Evolutionary conservation across 2,329 filamentous ascomycete species (phyloP).

Genomic region (Cryphonectria naterciae): DNA sequence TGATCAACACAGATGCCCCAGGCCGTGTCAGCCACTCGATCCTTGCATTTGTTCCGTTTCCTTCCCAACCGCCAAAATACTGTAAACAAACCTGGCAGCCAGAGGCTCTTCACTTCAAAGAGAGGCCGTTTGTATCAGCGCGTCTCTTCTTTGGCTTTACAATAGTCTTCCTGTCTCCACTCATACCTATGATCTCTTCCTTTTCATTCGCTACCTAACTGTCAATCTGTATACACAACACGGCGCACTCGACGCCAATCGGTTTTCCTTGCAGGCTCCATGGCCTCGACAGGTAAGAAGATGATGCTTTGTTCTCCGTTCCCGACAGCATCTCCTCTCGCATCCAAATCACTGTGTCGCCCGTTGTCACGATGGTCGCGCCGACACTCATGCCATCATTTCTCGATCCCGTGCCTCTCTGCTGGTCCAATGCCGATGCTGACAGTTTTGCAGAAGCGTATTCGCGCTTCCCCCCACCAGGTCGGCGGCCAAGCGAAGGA

Average conservation of each 20-base stretch:
- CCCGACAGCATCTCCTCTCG: background rate
- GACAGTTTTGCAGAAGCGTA: slow-evolving; percentile 27
- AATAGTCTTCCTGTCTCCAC: slow-evolving; percentile 25
- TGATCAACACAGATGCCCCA: slow-evolving; percentile 18
- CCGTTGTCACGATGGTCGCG: background rate
- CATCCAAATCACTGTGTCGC: background rate
- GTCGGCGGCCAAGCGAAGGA: slow-evolving; percentile 26
- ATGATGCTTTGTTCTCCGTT: background rate
- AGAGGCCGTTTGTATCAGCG: slow-evolving; percentile 19
- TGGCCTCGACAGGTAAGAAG: slow-evolving; percentile 29
- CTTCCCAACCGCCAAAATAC: slow-evolving; percentile 13
- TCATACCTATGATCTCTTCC: slow-evolving; percentile 22
- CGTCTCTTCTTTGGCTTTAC: slow-evolving; percentile 11
- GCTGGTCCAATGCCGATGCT: background rate
- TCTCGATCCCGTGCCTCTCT: background rate
- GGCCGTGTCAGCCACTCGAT: slow-evolving; percentile 19
- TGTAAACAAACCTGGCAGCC: slow-evolving; percentile 15
- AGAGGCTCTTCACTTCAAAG: slow-evolving; percentile 17
- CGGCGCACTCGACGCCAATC: slow-evolving; percentile 4
- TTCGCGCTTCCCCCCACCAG: slow-evolving; percentile 27
- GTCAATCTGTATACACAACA: slow-evolving; percentile 3
- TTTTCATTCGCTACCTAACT: slow-evolving; percentile 15
- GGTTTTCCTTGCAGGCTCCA: slow-evolving; percentile 17
- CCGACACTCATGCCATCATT: background rate
- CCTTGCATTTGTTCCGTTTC: slow-evolving; percentile 22